Percentiles rank a stretch among this genome's conserved stretches.
These are phyloP conservation scores for Penicillium riverlandense DNA, from an alignment of 495 filamentous ascomycete species.

Conservation along the genomic window DNA sequence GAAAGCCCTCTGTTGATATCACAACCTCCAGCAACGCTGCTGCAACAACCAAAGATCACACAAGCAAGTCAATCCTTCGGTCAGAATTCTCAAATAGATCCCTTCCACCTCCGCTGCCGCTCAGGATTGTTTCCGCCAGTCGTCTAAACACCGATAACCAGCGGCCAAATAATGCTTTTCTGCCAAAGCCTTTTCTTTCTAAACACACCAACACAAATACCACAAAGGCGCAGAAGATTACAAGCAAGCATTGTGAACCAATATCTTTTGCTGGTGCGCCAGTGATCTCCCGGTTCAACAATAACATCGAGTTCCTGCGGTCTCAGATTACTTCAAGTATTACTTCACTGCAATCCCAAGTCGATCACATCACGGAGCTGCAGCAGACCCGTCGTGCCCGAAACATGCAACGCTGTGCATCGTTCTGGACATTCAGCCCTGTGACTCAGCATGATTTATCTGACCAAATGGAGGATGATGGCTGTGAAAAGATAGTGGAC, in stretches of 20 bases:
- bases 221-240: not conserved
- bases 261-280: constrained; percentile 3
- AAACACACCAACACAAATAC: not conserved
- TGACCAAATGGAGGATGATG: not conserved
- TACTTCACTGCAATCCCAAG: constrained; percentile 10
- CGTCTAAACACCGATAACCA: not conserved
- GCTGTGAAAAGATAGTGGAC: constrained; percentile 3
- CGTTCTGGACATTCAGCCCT: constrained; percentile 36
- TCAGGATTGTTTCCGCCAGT: constrained; percentile 12
- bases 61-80: no score
- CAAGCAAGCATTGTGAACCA: not conserved
- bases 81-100: not conserved
- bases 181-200: no score
- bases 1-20: constrained; percentile 7
- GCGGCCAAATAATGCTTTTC: no score
- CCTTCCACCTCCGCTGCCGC: constrained; percentile 17
- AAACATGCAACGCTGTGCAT: constrained; percentile 18
- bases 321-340: constrained; percentile 19
- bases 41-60: not conserved
- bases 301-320: constrained; percentile 15
- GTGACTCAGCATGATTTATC: constrained; percentile 4
- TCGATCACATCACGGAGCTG: constrained; percentile 16
- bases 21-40: not conserved
- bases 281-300: constrained; percentile 15
- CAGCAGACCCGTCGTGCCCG: constrained; percentile 19